Evolutionary conservation across 768 basidiomycete genomes (phyloP), one percentile per base, ranked within the genome.

Genomic region (Russula sp.): DNA sequence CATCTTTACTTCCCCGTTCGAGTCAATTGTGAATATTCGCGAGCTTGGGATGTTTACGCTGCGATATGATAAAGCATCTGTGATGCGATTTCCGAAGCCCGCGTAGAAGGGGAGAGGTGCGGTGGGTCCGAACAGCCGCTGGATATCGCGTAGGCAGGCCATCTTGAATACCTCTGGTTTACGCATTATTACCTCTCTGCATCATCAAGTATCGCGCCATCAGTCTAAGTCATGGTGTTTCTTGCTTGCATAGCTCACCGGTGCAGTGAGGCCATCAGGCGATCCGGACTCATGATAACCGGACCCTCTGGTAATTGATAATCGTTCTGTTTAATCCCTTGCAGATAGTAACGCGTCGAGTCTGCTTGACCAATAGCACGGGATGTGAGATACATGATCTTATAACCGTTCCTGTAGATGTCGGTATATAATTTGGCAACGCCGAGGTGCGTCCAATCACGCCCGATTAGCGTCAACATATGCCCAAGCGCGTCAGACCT

Each of bases 91-190:
- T 6, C 97, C 97, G 72, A 99, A 99, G 2, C 97, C 97, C 44
- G 94, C 92, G 71, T 95, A 98, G 77, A 98, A 99, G 0, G 94
- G 89, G 66, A 84, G 88, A 66, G 82, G 79, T 37, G 78, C 75
- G 34, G 79, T 79, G 42, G 86, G 84, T 6, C 90, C 90, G 71
- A 98, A 99, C 6, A 98, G 74, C 22, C 94, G 80, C 67, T 91
- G 91, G 58, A 98, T 96, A 75, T 98, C 97, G 48, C 94, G 83
- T 62, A 98, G 76, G 76, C 95, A 98, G 2, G 96, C 94, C 97
- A 99, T 99, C 77, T 99, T 99, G 83, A 99, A 99, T n/a, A 98
- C 83, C 71, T 99, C 97, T 0, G 97, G 97, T 74, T 98, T 98
- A 42, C 95, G 88, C 89, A 98, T 91, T 71, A 99, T 96, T 16